Evolutionary conservation across 2,329 filamentous ascomycete genomes (phyloP).

Genomic region (Aspergillus phoenicis): DNA sequence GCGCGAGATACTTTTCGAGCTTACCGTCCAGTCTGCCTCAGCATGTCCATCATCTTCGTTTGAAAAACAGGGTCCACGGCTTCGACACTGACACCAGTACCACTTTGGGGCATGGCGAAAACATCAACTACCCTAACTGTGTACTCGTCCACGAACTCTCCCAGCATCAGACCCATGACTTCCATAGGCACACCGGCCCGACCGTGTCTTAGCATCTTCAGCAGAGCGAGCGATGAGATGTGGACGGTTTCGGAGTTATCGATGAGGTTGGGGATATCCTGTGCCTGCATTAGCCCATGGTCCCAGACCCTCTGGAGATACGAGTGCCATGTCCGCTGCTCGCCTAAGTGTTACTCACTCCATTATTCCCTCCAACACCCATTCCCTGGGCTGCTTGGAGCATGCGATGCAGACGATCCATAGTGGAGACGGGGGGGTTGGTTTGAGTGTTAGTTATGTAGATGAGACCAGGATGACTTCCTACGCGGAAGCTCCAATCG

Average conservation of each 20-base stretch:
- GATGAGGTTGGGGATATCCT: slow-evolving; percentile 91
- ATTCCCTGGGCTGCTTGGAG: slow-evolving; percentile 71
- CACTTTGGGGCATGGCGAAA: slow-evolving; percentile 98
- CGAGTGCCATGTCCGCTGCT: background rate
- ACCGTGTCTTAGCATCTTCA: slow-evolving; percentile 98
- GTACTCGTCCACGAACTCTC: slow-evolving; percentile 98
- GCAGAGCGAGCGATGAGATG: slow-evolving; percentile 92
- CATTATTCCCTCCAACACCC: slow-evolving; percentile 47
- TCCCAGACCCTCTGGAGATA: background rate
- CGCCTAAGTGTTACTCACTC: slow-evolving; percentile 35
- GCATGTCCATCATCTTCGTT: slow-evolving; percentile 99
- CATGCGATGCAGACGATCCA: slow-evolving; percentile 93
- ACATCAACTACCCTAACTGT: slow-evolving; percentile 98
- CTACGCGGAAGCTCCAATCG: slow-evolving; percentile 33
- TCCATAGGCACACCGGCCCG: slow-evolving; percentile 99
- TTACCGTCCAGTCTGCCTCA: slow-evolving; percentile 92
- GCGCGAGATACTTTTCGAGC: slow-evolving; percentile 26
- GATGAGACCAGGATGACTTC: slow-evolving; percentile 31
- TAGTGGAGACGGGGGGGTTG: slow-evolving; percentile 47
- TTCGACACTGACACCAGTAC: slow-evolving; percentile 96
- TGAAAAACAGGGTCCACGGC: slow-evolving; percentile 98
- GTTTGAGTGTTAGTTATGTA: slow-evolving; percentile 19
- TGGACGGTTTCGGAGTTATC: slow-evolving; percentile 99
- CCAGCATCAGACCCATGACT: slow-evolving; percentile 99
- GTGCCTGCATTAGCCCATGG: slow-evolving; percentile 16